phyloP scores from a whole-genome alignment of 306 rosid genomes.

The Medicago ruthenica region DNA sequence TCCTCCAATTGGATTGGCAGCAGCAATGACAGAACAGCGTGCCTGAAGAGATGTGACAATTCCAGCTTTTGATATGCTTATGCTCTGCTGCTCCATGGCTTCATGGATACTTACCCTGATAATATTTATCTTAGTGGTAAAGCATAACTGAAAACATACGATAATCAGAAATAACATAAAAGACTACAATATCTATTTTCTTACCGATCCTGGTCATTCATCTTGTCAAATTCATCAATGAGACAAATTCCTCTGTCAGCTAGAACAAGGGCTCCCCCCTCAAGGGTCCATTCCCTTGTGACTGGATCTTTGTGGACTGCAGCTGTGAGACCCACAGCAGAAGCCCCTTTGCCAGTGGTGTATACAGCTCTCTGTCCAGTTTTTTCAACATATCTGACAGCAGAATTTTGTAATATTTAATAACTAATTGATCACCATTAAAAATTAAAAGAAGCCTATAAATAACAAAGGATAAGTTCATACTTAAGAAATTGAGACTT shows the following conservation, averaged over 20 bases:
- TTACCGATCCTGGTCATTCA: slow-evolving; percentile 99
- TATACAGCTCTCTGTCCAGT: slow-evolving; percentile 98
- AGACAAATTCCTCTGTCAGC: slow-evolving; percentile 99
- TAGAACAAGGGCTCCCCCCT: slow-evolving; percentile 98
- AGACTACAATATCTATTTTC: slow-evolving; percentile 18
- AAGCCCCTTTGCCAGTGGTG: slow-evolving; percentile 99
- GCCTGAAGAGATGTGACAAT: slow-evolving; percentile 99
- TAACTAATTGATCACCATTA: slow-evolving; percentile 2
- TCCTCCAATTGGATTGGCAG: slow-evolving; percentile 99
- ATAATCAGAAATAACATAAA: neutral
- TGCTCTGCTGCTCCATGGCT: slow-evolving; percentile 99
- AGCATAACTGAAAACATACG: neutral
- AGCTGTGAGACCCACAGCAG: slow-evolving; percentile 99
- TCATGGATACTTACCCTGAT: slow-evolving; percentile 98
- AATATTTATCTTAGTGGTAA: slow-evolving; percentile 32
- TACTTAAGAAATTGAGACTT: slow-evolving; percentile 99
- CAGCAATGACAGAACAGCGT: slow-evolving; percentile 97
- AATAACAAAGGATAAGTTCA: slow-evolving; percentile 40
- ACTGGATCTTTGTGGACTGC: slow-evolving; percentile 99
- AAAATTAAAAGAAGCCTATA: slow-evolving; percentile 4
- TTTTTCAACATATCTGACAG: slow-evolving; percentile 86
- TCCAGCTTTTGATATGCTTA: slow-evolving; percentile 98
- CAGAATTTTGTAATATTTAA: slow-evolving; percentile 7
- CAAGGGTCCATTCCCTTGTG: slow-evolving; percentile 99
- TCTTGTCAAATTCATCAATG: slow-evolving; percentile 98